Conservation (phyloP, 1,139 yeast species). For the Diutina pseudorugosa region DNA sequence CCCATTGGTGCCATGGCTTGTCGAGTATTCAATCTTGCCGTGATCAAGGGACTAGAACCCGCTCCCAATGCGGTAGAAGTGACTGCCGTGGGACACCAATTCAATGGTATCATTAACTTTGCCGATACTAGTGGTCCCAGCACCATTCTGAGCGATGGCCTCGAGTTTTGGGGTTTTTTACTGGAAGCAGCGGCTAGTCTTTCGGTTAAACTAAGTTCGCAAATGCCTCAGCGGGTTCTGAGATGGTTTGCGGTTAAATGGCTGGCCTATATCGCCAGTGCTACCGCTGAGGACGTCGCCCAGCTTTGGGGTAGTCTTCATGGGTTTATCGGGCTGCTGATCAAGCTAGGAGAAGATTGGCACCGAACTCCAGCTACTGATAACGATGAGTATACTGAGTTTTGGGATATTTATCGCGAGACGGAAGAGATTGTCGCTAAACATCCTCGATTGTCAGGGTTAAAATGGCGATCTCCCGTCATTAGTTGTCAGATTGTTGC, state of each 20-base stretch:
- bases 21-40: conserved; percentile 24
- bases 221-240: not conserved
- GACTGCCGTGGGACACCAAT: conserved; percentile 24
- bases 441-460: not conserved
- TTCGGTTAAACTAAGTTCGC: not conserved
- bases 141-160: conserved; percentile 29
- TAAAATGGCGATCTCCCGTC: not conserved
- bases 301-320: not conserved
- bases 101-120: conserved; percentile 37
- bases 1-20: conserved; percentile 27
- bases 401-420: not conserved
- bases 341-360: not conserved
- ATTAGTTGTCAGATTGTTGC: not conserved
- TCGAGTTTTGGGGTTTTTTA: conserved; percentile 35
- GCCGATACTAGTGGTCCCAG: conserved; percentile 52
- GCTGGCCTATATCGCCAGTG: not conserved
- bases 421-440: not conserved
- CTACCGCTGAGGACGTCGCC: not conserved
- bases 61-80: conserved; percentile 19
- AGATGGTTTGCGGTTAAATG: not conserved
- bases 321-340: not conserved
- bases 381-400: not conserved
- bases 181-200: not conserved
- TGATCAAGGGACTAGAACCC: conserved; percentile 15
- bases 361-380: not conserved